phyloP scores from a whole-genome alignment of 83 land plant species.

The Picea mariana region DNA sequence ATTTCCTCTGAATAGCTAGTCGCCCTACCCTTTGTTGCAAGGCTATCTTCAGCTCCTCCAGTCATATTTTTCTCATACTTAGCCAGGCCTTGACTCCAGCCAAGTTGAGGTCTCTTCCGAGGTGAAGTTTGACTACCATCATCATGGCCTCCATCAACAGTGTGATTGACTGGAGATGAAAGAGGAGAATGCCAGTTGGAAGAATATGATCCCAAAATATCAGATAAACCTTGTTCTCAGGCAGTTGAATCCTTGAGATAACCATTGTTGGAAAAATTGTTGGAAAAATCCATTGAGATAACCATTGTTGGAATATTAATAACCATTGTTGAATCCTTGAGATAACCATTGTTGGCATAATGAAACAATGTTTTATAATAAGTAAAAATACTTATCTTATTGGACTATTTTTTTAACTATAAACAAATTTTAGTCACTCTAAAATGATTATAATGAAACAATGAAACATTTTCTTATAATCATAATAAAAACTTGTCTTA shows the following conservation, averaged over 20 bases:
- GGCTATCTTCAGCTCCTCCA: not conserved
- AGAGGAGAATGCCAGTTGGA: slow-evolving; percentile 18
- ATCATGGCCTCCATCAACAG: slow-evolving; percentile 4
- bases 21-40: not conserved
- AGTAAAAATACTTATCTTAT: too few species aligned
- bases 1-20: not conserved
- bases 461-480: too few species aligned
- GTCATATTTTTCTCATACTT: slow-evolving; percentile 12
- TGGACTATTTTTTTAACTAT: too few species aligned
- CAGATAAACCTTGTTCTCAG: not conserved
- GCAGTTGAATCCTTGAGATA: not conserved
- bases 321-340: too few species aligned
- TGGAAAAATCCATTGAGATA: too few species aligned
- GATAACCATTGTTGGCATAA: too few species aligned
- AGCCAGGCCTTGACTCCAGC: slow-evolving; percentile 13
- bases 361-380: too few species aligned
- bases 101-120: not conserved
- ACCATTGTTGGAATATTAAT: too few species aligned
- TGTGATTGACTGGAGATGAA: slow-evolving; percentile 2
- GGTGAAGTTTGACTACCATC: slow-evolving; percentile 12
- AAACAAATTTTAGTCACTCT: too few species aligned
- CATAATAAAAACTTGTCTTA: too few species aligned
- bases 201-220: slow-evolving; percentile 11
- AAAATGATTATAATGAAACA: too few species aligned
- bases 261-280: slow-evolving; percentile 8